Conservation (phyloP, 257 asterid species). For the Capsicum rhomboideum region DNA sequence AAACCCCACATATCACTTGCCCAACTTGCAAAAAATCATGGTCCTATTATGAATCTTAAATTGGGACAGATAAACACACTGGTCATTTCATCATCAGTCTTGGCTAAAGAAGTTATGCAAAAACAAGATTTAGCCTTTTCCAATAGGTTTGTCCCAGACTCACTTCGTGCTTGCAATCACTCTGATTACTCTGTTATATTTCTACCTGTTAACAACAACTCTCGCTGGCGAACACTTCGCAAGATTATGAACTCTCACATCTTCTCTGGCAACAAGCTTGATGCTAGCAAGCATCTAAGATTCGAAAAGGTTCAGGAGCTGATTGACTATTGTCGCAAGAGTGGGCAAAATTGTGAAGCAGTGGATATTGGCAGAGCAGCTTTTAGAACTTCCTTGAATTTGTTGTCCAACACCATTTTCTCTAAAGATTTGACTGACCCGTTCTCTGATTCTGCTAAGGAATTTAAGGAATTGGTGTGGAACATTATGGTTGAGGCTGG, state of each 20-base stretch:
- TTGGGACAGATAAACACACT: slow-evolving; percentile 50
- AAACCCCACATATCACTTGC: slow-evolving; percentile 67
- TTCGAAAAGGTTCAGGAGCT: slow-evolving; percentile 35
- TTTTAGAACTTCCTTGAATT: slow-evolving; percentile 28
- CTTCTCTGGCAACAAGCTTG: slow-evolving; percentile 52
- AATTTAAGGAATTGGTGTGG: slow-evolving; percentile 40
- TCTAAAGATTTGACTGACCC: slow-evolving; percentile 44
- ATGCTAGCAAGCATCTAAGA: slow-evolving; percentile 51
- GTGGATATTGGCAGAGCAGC: slow-evolving; percentile 21
- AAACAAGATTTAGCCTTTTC: slow-evolving; percentile 63
- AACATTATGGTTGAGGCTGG: slow-evolving; percentile 28
- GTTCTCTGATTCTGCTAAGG: slow-evolving; percentile 35
- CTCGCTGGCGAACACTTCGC: slow-evolving; percentile 61
- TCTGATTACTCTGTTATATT: slow-evolving; percentile 51
- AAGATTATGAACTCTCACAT: slow-evolving; percentile 49
- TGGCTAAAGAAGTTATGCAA: slow-evolving; percentile 62
- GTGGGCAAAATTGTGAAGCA: slow-evolving; percentile 25
- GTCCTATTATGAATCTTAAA: slow-evolving; percentile 64
- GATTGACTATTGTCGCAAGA: slow-evolving; percentile 15
- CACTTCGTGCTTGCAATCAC: slow-evolving; percentile 53
- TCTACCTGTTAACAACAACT: slow-evolving; percentile 44
- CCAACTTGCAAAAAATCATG: slow-evolving; percentile 42
- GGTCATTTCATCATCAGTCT: slow-evolving; percentile 46
- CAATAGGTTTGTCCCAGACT: slow-evolving; percentile 41
- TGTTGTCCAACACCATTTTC: slow-evolving; percentile 43